Evolutionary conservation across 75 land plant genomes (phyloP).

Genomic region (Gnetum montanum): DNA sequence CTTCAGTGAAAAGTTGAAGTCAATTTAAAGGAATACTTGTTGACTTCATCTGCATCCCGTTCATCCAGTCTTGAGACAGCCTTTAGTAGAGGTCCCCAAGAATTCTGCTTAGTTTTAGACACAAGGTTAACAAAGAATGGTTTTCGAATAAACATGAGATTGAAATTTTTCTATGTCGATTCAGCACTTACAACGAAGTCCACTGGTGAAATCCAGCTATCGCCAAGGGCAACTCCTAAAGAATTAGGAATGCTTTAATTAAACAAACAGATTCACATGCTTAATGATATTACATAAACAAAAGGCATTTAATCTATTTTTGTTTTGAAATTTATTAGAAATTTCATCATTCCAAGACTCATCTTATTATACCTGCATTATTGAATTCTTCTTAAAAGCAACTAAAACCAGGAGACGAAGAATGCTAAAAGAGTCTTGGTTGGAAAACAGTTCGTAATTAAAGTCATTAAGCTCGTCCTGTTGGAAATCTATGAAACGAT

Average conservation of each 20-base stretch:
- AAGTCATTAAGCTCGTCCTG: no score
- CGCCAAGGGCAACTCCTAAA: conserved; percentile 71
- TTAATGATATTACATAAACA: no score
- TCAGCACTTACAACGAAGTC: conserved; percentile 59
- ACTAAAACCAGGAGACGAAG: no score
- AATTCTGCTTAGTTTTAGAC: conserved; percentile 20
- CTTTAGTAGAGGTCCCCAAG: conserved; percentile 81
- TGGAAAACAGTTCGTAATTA: no score
- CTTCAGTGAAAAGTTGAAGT: background rate
- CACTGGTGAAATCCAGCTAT: conserved; percentile 92
- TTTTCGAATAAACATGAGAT: background rate
- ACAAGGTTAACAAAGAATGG: background rate
- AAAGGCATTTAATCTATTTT: no score
- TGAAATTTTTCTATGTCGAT: background rate
- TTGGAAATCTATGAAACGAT: no score
- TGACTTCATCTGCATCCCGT: conserved; percentile 16
- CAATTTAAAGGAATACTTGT: conserved; percentile 8
- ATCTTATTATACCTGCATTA: no score
- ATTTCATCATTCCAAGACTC: no score
- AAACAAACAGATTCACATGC: no score
- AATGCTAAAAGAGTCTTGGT: no score
- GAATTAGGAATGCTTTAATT: background rate
- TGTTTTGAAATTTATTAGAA: no score
- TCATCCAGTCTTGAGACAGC: conserved; percentile 66
- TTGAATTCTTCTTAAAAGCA: no score